These are phyloP conservation scores for Emericellopsis terricola DNA, from an alignment of 495 filamentous ascomycete genomes.

Conservation along the genomic window DNA sequence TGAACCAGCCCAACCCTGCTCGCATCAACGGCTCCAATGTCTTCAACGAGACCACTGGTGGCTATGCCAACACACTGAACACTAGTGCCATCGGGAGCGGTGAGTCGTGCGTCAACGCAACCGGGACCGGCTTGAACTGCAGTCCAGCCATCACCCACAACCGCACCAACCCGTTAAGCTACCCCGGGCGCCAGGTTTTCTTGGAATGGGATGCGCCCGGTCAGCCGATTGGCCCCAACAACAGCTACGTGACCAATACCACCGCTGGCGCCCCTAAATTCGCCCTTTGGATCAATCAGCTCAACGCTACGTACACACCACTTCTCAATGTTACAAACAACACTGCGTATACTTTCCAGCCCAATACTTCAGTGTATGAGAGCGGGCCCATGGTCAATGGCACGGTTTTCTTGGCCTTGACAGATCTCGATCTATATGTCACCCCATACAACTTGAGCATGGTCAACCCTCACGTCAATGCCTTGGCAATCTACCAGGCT, in stretches of 20 bases:
- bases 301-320: conserved; percentile 70
- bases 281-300: conserved; percentile 65
- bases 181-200: conserved; percentile 53
- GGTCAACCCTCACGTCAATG: conserved; percentile 64
- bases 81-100: conserved; percentile 16
- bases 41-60: conserved; percentile 35
- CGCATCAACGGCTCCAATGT: conserved; percentile 36
- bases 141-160: conserved; percentile 46
- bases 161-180: conserved; percentile 48
- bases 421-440: conserved; percentile 45
- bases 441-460: conserved; percentile 61
- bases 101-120: conserved; percentile 32
- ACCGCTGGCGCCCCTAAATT: conserved; percentile 40
- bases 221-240: conserved; percentile 56
- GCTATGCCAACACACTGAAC: conserved; percentile 22
- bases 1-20: conserved; percentile 62
- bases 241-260: conserved; percentile 52
- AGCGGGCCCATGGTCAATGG: conserved; percentile 57
- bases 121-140: conserved; percentile 35
- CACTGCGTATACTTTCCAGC: conserved; percentile 53
- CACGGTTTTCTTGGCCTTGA: conserved; percentile 65
- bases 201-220: conserved; percentile 62
- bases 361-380: conserved; percentile 38
- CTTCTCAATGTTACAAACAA: conserved; percentile 33
- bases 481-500: conserved; percentile 60